These are phyloP conservation scores for Podospora tetraspora DNA, from an alignment of 495 filamentous ascomycete genomes.

Conservation along the genomic window DNA sequence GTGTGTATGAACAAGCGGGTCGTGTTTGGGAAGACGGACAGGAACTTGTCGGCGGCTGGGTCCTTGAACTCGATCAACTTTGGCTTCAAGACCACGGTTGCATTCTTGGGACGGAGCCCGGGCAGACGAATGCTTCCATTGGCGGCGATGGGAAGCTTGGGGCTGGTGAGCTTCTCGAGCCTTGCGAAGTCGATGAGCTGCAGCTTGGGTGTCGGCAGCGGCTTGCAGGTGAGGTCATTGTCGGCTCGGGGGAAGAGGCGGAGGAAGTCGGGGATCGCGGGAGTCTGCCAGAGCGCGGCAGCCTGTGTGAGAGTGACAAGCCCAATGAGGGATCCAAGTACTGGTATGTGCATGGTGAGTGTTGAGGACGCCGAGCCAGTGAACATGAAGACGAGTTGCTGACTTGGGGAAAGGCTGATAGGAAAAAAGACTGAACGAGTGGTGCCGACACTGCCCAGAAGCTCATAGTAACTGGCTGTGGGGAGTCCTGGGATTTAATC, in stretches of 20 bases:
- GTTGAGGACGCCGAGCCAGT: background rate
- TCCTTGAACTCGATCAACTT: background rate
- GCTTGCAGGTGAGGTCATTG: background rate
- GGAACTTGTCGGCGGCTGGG: background rate
- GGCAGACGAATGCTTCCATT: background rate
- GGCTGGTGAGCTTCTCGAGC: background rate
- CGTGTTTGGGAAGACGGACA: background rate
- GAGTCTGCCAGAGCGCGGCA: background rate
- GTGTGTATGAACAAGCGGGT: background rate
- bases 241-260: background rate
- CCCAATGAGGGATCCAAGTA: background rate
- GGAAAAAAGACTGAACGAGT: background rate
- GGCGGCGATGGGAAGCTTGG: background rate
- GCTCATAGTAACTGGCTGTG: background rate
- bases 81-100: background rate
- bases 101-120: background rate
- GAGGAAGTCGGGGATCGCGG: background rate
- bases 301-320: background rate
- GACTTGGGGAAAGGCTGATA: background rate
- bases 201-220: background rate
- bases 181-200: background rate
- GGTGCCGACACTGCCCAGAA: background rate
- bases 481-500: background rate
- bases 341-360: background rate
- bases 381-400: background rate